A percentile compares a stretch with the other conserved stretches of the same genome.
Evolutionary conservation across 371 early-diverging fungal genomes (phyloP).

Genomic region (Mortierella sp.): DNA sequence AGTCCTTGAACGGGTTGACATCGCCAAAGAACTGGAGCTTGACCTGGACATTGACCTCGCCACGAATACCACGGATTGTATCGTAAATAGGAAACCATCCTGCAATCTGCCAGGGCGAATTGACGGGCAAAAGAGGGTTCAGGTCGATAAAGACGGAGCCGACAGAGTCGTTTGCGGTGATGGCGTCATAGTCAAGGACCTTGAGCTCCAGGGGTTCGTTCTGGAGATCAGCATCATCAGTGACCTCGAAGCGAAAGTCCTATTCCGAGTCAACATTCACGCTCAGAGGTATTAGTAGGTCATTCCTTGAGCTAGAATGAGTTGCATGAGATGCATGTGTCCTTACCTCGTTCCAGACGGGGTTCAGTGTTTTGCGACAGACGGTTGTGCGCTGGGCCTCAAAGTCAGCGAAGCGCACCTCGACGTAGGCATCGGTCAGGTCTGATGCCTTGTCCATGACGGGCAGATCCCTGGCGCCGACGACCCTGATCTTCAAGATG

Average conservation of each 20-base stretch:
- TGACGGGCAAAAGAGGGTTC: slow-evolving; percentile 72
- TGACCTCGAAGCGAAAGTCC: slow-evolving; percentile 73
- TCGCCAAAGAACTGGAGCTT: slow-evolving; percentile 83
- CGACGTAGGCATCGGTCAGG: slow-evolving; percentile 83
- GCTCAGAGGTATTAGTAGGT: not conserved
- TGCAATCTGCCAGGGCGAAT: slow-evolving; percentile 65
- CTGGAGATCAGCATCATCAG: slow-evolving; percentile 79
- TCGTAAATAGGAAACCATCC: slow-evolving; percentile 87
- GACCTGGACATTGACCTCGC: slow-evolving; percentile 77
- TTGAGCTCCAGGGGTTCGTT: slow-evolving; percentile 83
- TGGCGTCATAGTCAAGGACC: slow-evolving; percentile 83
- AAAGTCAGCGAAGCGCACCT: slow-evolving; percentile 77
- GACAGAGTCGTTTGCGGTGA: slow-evolving; percentile 81
- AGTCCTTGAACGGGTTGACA: slow-evolving; percentile 73
- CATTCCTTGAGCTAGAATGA: not conserved
- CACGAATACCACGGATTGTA: slow-evolving; percentile 74
- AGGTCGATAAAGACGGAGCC: slow-evolving; percentile 81
- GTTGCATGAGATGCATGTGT: not conserved
- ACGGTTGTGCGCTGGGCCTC: slow-evolving; percentile 73
- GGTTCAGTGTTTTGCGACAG: slow-evolving; percentile 76
- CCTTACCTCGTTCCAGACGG: slow-evolving; percentile 79
- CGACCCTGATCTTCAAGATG: slow-evolving; percentile 78
- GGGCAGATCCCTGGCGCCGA: slow-evolving; percentile 80
- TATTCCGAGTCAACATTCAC: slow-evolving; percentile 1
- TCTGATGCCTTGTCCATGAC: slow-evolving; percentile 84